A percentile compares a stretch with the other conserved stretches of the same genome.
Conservation (phyloP, 495 filamentous ascomycete genomes). For the Ramalina peruviana region DNA sequence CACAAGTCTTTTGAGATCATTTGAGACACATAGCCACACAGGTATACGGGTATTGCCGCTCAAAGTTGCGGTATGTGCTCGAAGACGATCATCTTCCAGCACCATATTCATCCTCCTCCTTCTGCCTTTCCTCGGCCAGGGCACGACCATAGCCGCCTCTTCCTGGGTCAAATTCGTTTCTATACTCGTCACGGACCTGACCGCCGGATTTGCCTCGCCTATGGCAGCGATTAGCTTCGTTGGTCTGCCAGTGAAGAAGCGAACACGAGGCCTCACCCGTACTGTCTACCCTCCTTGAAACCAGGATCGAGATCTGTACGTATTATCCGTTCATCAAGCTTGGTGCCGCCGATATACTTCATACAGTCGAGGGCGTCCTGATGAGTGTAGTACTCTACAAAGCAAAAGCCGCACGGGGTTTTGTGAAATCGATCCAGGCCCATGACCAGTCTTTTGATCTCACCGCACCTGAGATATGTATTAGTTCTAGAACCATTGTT, state of each 20-base stretch:
- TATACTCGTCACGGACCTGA: slow-evolving; percentile 94
- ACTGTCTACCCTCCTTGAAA: slow-evolving; percentile 90
- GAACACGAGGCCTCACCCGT: slow-evolving; percentile 43
- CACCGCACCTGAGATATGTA: slow-evolving; percentile 50
- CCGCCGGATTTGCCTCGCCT: slow-evolving; percentile 82
- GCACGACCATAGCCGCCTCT: slow-evolving; percentile 72
- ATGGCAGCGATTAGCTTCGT: slow-evolving; percentile 19
- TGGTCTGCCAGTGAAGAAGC: background rate
- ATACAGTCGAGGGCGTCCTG: slow-evolving; percentile 92
- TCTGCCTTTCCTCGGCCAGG: slow-evolving; percentile 46
- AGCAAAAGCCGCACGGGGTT: slow-evolving; percentile 97
- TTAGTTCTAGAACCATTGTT: background rate
- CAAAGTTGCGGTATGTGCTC: background rate
- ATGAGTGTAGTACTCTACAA: slow-evolving; percentile 97
- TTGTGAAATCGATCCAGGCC: slow-evolving; percentile 92
- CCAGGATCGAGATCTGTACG: slow-evolving; percentile 94
- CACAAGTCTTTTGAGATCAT: background rate
- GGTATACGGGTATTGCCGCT: background rate
- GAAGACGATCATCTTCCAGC: slow-evolving; percentile 26
- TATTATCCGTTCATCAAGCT: slow-evolving; percentile 93
- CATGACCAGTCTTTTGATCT: slow-evolving; percentile 98
- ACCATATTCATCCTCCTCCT: slow-evolving; percentile 43
- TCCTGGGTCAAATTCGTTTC: slow-evolving; percentile 90
- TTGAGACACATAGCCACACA: background rate
- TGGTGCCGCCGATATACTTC: slow-evolving; percentile 98